Percentiles rank a stretch among this genome's conserved stretches.
Conservation (phyloP, 371 early-diverging fungal genomes). For the Spraguea lophii region DNA sequence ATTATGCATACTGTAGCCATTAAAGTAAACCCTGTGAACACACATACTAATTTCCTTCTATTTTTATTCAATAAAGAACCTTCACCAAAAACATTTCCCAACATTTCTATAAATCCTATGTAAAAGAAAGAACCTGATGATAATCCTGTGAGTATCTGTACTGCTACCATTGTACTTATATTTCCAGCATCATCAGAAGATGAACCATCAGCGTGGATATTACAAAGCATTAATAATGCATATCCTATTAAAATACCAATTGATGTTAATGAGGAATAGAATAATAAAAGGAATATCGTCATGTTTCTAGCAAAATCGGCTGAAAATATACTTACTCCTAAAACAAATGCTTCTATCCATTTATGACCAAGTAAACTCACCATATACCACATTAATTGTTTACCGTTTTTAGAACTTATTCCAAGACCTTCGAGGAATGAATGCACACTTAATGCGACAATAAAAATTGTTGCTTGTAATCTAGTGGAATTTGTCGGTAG, state of each 20-base stretch:
- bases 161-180: background rate
- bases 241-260: conserved; percentile 34
- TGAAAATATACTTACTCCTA: conserved; percentile 39
- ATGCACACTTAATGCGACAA: conserved; percentile 44
- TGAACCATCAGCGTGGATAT: background rate
- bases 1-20: too few relatives aligned
- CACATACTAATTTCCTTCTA: too few relatives aligned
- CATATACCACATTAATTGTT: conserved; percentile 20
- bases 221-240: background rate
- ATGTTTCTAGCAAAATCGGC: conserved; percentile 15
- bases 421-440: conserved; percentile 47
- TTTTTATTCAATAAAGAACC: too few relatives aligned
- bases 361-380: conserved; percentile 42
- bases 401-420: conserved; percentile 9
- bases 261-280: conserved; percentile 44
- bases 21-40: too few relatives aligned
- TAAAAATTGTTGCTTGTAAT: conserved; percentile 37
- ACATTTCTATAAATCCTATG: conserved; percentile 43
- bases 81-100: too few relatives aligned
- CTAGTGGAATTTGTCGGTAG: background rate
- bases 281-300: conserved; percentile 15
- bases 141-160: conserved; percentile 17
- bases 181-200: background rate
- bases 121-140: conserved; percentile 37
- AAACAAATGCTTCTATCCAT: conserved; percentile 43